A percentile compares a stretch with the other conserved stretches of the same genome.
phyloP scores from a whole-genome alignment of 2,329 filamentous ascomycete genomes.

The Aspergillus chevalieri region DNA sequence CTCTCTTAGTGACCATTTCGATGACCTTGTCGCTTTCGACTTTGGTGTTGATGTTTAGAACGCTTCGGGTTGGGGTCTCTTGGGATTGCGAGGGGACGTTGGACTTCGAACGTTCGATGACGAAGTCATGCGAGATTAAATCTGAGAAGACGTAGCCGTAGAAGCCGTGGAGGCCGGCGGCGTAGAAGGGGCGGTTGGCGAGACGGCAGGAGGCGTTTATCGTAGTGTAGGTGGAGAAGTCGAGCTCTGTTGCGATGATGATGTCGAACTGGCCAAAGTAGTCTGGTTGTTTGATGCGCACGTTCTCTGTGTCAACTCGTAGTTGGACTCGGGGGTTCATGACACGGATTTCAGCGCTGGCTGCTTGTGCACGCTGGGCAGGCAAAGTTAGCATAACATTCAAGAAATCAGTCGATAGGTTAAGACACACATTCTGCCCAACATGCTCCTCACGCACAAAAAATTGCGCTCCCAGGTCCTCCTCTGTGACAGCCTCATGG shows the following conservation, averaged over 20 bases:
- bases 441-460: constrained; percentile 68
- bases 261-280: constrained; percentile 79
- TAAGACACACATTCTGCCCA: constrained; percentile 60
- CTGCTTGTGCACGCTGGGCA: constrained; percentile 66
- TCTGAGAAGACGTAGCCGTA: constrained; percentile 96
- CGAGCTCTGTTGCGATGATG: constrained; percentile 82
- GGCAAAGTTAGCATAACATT: constrained; percentile 5
- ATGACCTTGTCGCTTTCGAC: constrained; percentile 65
- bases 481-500: constrained; percentile 64
- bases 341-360: constrained; percentile 68
- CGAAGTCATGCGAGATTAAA: constrained; percentile 81
- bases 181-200: constrained; percentile 77
- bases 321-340: constrained; percentile 86
- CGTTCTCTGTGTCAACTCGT: constrained; percentile 60
- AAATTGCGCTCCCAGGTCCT: constrained; percentile 77
- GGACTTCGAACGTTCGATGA: constrained; percentile 75
- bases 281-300: constrained; percentile 60
- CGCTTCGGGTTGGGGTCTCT: constrained; percentile 72
- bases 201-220: constrained; percentile 85
- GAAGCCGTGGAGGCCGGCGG: constrained; percentile 76
- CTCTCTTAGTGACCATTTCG: constrained; percentile 86
- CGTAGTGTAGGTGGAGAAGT: constrained; percentile 64
- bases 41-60: constrained; percentile 65
- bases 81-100: constrained; percentile 60
- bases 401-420: constrained; percentile 9